Percentiles rank a stretch among this genome's conserved stretches.
Conservation (phyloP, 2,329 filamentous ascomycete species). For the Botrytis galanthina region DNA sequence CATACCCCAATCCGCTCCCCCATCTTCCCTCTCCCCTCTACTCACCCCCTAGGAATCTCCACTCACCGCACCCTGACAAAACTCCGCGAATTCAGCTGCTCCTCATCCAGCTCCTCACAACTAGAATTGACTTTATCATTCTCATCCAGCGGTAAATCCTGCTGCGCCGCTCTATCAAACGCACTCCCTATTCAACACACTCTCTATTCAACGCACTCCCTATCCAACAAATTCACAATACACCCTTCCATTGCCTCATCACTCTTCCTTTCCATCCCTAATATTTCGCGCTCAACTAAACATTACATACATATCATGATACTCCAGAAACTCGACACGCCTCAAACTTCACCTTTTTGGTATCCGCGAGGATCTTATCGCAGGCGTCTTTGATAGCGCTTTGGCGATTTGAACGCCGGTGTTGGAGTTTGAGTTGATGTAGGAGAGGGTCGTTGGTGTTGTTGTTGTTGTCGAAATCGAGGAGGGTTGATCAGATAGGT, state of each 20-base stretch:
- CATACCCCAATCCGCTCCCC: neutral
- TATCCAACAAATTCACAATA: neutral
- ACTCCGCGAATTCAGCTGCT: rapidly evolving
- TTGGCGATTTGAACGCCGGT: neutral
- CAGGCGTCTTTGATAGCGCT: neutral
- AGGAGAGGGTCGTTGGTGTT: neutral
- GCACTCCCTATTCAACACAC: no score
- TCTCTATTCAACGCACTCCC: no score
- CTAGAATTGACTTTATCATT: rapidly evolving
- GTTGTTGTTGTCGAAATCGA: neutral
- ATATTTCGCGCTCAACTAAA: neutral
- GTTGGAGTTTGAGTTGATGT: neutral
- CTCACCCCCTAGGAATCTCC: no score
- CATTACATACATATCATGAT: neutral
- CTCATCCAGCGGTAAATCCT: neutral
- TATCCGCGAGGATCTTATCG: neutral
- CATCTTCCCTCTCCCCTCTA: no score
- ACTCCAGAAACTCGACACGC: no score
- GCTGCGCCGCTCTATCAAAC: neutral
- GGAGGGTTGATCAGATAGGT: neutral
- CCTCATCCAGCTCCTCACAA: neutral
- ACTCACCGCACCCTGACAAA: no score
- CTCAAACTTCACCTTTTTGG: no score
- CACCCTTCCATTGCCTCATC: rapidly evolving
- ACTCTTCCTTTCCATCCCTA: neutral